A percentile compares a stretch with the other conserved stretches of the same genome.
Conservation (phyloP, 31 red algal species). For the Asparagopsis taxiformis region DNA sequence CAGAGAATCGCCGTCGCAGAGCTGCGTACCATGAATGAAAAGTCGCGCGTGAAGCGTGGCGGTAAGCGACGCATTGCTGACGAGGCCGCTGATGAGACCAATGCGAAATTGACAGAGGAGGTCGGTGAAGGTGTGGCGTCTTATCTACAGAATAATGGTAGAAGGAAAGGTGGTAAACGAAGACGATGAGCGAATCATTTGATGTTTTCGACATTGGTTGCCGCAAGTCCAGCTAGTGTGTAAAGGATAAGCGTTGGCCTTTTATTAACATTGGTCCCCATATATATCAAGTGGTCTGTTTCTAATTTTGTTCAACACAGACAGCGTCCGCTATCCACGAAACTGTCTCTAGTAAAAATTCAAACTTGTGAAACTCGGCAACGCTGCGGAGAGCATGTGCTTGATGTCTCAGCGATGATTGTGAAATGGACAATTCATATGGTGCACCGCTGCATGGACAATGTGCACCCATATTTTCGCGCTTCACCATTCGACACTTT, state of each 20-base stretch:
- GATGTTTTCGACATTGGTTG: no score
- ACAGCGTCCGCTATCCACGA: no score
- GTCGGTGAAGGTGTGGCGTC: conserved; percentile 31
- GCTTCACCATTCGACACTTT: conserved; percentile 76
- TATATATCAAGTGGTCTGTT: no score
- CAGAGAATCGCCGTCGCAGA: conserved; percentile 74
- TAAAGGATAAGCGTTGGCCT: no score
- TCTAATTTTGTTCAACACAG: no score
- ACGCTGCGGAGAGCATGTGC: conserved; percentile 61
- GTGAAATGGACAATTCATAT: conserved; percentile 46
- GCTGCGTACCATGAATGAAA: conserved; percentile 67
- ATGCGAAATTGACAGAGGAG: conserved; percentile 25
- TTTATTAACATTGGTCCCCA: no score
- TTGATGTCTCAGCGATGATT: conserved; percentile 20
- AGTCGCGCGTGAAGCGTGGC: conserved; percentile 29
- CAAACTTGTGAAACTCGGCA: conserved; percentile 67
- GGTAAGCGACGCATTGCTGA: conserved; percentile 14
- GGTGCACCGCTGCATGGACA: conserved; percentile 71
- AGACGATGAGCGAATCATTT: conserved; percentile 13
- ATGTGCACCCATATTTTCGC: conserved; percentile 77
- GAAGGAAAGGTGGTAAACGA: conserved; percentile 23
- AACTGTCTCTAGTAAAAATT: conserved; percentile 65
- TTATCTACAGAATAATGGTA: conserved; percentile 15
- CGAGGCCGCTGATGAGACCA: conserved; percentile 44
- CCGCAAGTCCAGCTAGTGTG: no score